Percentiles rank a stretch among this genome's conserved stretches.
Conservation (phyloP, 1,139 yeast genomes). For the Suzukiozyma palmioleophila region DNA sequence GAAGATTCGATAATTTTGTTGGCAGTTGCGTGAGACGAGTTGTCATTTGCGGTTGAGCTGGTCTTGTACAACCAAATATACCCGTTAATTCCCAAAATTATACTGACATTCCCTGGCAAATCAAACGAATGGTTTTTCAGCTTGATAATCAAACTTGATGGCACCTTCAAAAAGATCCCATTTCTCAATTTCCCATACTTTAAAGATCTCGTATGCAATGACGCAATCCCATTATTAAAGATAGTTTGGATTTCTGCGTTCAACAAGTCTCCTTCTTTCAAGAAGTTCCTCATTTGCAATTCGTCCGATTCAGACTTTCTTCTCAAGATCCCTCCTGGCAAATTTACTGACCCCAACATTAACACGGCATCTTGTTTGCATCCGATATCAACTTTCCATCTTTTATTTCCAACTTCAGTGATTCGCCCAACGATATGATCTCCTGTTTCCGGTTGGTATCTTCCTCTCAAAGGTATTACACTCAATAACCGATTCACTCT, state of each 20-base stretch:
- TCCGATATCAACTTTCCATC: slow-evolving; percentile 98
- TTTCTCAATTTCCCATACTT: slow-evolving; percentile 93
- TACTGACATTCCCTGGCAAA: slow-evolving; percentile 86
- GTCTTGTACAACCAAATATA: slow-evolving; percentile 89
- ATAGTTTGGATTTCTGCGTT: slow-evolving; percentile 95
- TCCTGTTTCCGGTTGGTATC: slow-evolving; percentile 92
- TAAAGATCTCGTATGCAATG: slow-evolving; percentile 89
- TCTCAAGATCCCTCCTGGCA: slow-evolving; percentile 95
- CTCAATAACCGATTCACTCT: slow-evolving; percentile 83
- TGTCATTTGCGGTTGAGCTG: slow-evolving; percentile 14
- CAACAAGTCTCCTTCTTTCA: slow-evolving; percentile 94
- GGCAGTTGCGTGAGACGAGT: slow-evolving; percentile 13
- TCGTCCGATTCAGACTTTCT: slow-evolving; percentile 95
- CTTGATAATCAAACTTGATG: slow-evolving; percentile 76
- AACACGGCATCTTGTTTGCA: slow-evolving; percentile 87
- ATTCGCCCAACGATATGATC: slow-evolving; percentile 94
- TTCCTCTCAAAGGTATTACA: slow-evolving; percentile 80
- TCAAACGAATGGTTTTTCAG: slow-evolving; percentile 83
- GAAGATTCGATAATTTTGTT: slow-evolving; percentile 16
- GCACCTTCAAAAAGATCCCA: slow-evolving; percentile 78
- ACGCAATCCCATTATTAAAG: slow-evolving; percentile 87
- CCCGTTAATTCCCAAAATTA: slow-evolving; percentile 92
- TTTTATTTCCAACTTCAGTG: slow-evolving; percentile 86
- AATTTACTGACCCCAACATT: slow-evolving; percentile 90
- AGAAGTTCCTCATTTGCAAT: slow-evolving; percentile 87